Evolutionary conservation across 129 eudicot genomes (phyloP).

Genomic region (Tanacetum coccineum): DNA sequence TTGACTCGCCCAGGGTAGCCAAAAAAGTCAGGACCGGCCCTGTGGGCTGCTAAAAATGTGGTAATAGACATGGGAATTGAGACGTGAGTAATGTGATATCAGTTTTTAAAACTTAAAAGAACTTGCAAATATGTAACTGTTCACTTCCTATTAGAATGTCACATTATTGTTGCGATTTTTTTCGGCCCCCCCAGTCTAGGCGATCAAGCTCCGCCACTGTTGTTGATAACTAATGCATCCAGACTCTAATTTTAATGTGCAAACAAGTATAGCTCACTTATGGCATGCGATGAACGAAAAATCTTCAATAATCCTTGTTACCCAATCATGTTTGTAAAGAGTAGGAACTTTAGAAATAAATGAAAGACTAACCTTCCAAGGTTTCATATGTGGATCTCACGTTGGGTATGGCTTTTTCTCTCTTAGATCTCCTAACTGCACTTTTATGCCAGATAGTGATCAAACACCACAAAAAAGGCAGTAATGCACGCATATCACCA

Average conservation of each 20-base stretch:
- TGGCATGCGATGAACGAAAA: not conserved
- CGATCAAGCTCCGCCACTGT: no score
- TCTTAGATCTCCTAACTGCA: not conserved
- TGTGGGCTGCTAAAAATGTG: no score
- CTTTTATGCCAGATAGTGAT: not conserved
- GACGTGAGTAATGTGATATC: no score
- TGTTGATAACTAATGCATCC: not conserved
- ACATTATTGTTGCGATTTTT: no score
- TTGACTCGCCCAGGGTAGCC: no score
- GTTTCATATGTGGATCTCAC: slow-evolving; percentile 3
- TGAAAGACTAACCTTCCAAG: not conserved
- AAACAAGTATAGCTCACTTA: not conserved
- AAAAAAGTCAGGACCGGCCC: no score
- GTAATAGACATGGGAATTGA: no score
- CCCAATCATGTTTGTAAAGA: not conserved
- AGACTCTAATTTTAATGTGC: not conserved
- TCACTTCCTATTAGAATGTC: no score
- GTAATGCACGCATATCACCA: not conserved
- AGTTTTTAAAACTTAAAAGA: no score
- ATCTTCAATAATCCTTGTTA: not conserved
- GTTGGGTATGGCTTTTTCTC: not conserved
- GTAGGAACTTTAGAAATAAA: not conserved
- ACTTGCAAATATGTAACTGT: no score
- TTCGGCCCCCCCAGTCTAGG: no score
- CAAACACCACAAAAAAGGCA: not conserved